Conservation (phyloP, 306 rosid species). For the Ormosia semicastrata region DNA sequence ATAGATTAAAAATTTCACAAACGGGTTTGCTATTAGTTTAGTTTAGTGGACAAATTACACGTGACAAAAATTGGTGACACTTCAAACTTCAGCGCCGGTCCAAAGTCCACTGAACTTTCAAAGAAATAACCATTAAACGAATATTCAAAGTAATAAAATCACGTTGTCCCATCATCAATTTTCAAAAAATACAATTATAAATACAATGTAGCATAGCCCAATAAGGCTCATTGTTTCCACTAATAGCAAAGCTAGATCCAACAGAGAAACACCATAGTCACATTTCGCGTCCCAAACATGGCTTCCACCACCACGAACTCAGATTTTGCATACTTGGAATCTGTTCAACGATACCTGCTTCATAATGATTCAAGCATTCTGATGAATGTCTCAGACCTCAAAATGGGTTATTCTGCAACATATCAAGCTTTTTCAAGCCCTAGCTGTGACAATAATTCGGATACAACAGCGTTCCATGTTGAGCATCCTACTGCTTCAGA, state of each 20-base stretch:
- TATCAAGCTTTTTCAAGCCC: not conserved
- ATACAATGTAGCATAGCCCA: not conserved
- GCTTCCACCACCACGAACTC: not conserved
- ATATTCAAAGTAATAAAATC: not conserved
- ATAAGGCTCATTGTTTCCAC: not conserved
- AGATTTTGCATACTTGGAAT: not conserved
- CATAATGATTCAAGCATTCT: not conserved
- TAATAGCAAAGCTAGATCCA: not conserved
- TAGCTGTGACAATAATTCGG: not conserved
- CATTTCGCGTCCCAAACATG: not conserved
- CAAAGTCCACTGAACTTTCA: not conserved
- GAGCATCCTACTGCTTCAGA: not conserved
- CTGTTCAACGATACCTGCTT: not conserved
- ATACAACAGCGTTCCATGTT: not conserved
- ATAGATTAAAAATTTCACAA: not conserved
- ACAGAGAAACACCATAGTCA: not conserved
- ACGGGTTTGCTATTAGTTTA: not conserved
- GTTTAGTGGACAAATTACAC: not conserved
- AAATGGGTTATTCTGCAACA: not conserved
- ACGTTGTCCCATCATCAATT: not conserved
- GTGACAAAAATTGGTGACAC: not conserved
- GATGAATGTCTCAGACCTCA: not conserved
- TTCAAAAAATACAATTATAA: not conserved
- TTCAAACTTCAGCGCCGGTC: not conserved
- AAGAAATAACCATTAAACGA: not conserved